Evolutionary conservation across 441 rosid species (phyloP).

Genomic region (Hura crepitans): DNA sequence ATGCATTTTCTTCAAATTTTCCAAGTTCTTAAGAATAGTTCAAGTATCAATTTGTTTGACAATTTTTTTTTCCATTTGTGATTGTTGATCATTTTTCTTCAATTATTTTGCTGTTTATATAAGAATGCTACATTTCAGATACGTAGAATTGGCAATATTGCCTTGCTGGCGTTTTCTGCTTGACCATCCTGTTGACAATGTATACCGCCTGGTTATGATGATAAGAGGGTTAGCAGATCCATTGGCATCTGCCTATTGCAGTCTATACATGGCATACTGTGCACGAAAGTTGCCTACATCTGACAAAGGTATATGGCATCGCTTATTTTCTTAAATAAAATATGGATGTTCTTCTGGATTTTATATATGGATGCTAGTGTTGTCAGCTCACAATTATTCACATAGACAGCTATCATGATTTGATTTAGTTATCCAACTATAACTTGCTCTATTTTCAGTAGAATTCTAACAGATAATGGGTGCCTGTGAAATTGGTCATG

Average conservation of each 20-base stretch:
- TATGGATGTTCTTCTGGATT: neutral
- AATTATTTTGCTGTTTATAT: slow-evolving; percentile 10
- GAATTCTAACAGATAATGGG: neutral
- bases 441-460: neutral
- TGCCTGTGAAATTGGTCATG: neutral
- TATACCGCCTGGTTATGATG: slow-evolving; percentile 73
- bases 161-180: slow-evolving; percentile 85
- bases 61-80: neutral
- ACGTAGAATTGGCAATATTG: slow-evolving; percentile 79
- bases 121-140: slow-evolving; percentile 41
- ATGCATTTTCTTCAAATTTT: neutral
- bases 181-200: slow-evolving; percentile 47
- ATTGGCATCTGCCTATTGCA: slow-evolving; percentile 74
- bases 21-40: neutral
- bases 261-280: slow-evolving; percentile 69
- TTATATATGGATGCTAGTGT: slow-evolving; percentile 1
- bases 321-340: slow-evolving; percentile 12
- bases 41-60: neutral
- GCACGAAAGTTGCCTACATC: slow-evolving; percentile 54
- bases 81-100: neutral
- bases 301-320: slow-evolving; percentile 44
- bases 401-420: neutral
- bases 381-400: neutral
- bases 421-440: neutral
- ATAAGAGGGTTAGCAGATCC: slow-evolving; percentile 88